Conservation (phyloP, 345 rosid genomes). For the Trapa incisa region DNA sequence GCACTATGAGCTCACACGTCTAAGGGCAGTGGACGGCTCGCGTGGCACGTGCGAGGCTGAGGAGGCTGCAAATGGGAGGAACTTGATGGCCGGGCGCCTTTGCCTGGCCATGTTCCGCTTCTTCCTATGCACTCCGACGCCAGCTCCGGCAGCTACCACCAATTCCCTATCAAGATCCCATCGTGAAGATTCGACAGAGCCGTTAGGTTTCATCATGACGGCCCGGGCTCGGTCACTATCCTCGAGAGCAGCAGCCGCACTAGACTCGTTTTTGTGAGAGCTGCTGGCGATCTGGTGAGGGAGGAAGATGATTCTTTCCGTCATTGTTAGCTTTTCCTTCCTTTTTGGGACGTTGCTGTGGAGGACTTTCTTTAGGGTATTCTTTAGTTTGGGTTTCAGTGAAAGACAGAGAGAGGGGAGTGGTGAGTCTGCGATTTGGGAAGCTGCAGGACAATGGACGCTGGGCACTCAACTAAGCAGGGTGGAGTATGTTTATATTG, state of each 20-base stretch:
- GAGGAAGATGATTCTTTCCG: neutral
- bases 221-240: no score
- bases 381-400: slow-evolving; percentile 22
- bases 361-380: slow-evolving; percentile 17
- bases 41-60: slow-evolving; percentile 37
- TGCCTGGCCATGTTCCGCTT: slow-evolving; percentile 76
- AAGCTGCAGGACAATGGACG: slow-evolving; percentile 48
- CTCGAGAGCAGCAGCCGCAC: no score
- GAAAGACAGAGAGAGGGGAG: slow-evolving; percentile 20
- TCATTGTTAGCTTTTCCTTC: neutral
- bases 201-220: no score
- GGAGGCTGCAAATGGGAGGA: slow-evolving; percentile 23
- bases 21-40: slow-evolving; percentile 20
- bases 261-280: no score
- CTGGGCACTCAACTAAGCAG: slow-evolving; percentile 64
- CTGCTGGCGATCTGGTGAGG: neutral
- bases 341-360: slow-evolving; percentile 1
- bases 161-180: slow-evolving; percentile 31
- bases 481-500: slow-evolving; percentile 10
- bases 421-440: slow-evolving; percentile 33
- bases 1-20: slow-evolving; percentile 54
- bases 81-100: slow-evolving; percentile 53
- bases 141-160: slow-evolving; percentile 25
- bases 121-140: slow-evolving; percentile 57
- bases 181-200: neutral